phyloP scores from a whole-genome alignment of 495 filamentous ascomycete genomes.

The Penicillium pancosmium region DNA sequence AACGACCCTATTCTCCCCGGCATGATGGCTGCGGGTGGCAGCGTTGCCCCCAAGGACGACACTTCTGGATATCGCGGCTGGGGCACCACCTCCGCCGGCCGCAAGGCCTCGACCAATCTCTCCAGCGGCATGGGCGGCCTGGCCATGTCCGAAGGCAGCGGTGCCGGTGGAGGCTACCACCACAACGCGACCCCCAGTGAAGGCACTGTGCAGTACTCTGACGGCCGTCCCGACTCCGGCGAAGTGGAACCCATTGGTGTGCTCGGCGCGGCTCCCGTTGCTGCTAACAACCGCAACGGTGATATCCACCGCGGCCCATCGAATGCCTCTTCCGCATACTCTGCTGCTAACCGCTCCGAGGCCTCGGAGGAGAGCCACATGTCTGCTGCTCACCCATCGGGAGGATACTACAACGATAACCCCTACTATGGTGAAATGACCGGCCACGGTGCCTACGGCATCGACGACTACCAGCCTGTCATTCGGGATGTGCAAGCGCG shows the following conservation, averaged over 20 bases:
- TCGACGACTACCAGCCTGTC: conserved; percentile 70
- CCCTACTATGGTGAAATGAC: conserved; percentile 59
- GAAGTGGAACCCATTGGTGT: conserved; percentile 76
- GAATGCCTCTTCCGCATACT: conserved; percentile 96
- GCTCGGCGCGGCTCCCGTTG: conserved; percentile 69
- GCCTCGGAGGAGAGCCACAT: conserved; percentile 74
- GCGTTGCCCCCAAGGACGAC: conserved; percentile 65
- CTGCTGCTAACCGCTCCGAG: conserved; percentile 78
- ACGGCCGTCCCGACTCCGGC: conserved; percentile 65
- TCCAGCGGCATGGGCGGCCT: conserved; percentile 72
- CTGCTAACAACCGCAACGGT: conserved; percentile 60
- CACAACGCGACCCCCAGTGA: conserved; percentile 67
- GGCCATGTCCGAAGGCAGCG: conserved; percentile 73
- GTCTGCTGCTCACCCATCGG: conserved; percentile 48
- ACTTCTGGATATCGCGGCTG: conserved; percentile 88
- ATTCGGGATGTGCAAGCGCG: conserved; percentile 92
- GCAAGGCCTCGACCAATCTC: conserved; percentile 86
- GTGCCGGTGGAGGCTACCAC: conserved; percentile 52
- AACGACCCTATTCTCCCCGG: conserved; percentile 82
- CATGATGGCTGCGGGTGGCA: conserved; percentile 37
- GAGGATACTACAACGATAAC: conserved; percentile 55
- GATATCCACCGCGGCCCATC: conserved; percentile 88
- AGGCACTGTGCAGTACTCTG: conserved; percentile 64
- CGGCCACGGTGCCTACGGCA: conserved; percentile 58
- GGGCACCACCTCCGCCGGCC: conserved; percentile 82